Conservation (phyloP, 1,284 basidiomycete species). For the Apiotrichum brassicae region DNA sequence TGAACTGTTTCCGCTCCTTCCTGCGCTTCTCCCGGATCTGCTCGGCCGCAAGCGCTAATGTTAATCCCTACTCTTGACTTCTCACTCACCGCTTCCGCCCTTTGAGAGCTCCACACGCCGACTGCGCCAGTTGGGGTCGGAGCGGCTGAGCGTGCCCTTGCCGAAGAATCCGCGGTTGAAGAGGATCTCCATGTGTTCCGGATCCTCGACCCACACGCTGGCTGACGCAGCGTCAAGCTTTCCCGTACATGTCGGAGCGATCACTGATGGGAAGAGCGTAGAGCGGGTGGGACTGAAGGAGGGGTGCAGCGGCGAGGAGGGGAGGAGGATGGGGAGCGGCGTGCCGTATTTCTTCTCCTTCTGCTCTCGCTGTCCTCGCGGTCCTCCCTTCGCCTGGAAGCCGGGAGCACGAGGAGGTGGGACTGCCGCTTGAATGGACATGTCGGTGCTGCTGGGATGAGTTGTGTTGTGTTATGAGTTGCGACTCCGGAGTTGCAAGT, state of each 20-base stretch:
- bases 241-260: slow-evolving; percentile 45
- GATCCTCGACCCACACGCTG: slow-evolving; percentile 70
- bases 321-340: slow-evolving; percentile 41
- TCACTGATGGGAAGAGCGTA: not conserved
- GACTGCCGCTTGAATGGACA: slow-evolving; percentile 8
- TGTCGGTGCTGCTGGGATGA: no score
- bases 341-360: slow-evolving; percentile 40
- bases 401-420: slow-evolving; percentile 2
- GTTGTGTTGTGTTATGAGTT: no score
- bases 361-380: slow-evolving; percentile 3
- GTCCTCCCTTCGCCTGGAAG: slow-evolving; percentile 12
- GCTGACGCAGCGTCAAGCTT: slow-evolving; percentile 64
- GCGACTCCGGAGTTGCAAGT: no score
- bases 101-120: slow-evolving; percentile 62
- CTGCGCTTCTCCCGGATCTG: slow-evolving; percentile 78
- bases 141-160: slow-evolving; percentile 86
- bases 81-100: slow-evolving; percentile 40
- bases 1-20: slow-evolving; percentile 80
- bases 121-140: slow-evolving; percentile 87
- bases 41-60: slow-evolving; percentile 52
- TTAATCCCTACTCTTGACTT: not conserved
- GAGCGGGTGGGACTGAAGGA: not conserved
- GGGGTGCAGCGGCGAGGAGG: slow-evolving; percentile 28
- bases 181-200: slow-evolving; percentile 59
- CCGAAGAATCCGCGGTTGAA: slow-evolving; percentile 96